Evolutionary conservation across 306 rosid species (phyloP).

Genomic region (Datisca glomerata): DNA sequence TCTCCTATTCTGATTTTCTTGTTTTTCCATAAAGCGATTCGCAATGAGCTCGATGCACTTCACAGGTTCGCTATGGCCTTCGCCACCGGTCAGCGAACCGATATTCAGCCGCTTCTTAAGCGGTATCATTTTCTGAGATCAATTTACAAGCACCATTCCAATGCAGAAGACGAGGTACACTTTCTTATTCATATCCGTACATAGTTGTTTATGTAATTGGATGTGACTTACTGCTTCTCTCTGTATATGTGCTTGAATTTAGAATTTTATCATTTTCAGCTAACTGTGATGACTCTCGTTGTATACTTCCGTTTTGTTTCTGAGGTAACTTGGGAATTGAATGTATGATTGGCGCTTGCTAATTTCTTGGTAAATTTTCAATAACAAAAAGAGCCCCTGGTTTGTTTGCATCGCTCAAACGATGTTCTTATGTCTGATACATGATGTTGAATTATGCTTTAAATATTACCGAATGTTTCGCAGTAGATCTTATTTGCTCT

Average conservation of each 20-base stretch:
- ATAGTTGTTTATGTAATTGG: neutral
- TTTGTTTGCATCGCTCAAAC: neutral
- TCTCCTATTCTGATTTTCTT: constrained; percentile 85
- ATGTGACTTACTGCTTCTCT: neutral
- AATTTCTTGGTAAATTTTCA: neutral
- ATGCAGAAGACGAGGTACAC: constrained; percentile 96
- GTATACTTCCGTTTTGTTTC: no score
- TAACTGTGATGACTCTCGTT: no score
- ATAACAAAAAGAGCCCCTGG: no score
- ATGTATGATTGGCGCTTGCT: neutral
- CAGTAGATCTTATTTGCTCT: constrained; percentile 5
- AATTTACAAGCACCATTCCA: constrained; percentile 82
- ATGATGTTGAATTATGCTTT: no score
- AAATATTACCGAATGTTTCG: no score
- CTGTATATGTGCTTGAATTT: constrained; percentile 1
- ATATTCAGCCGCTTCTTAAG: constrained; percentile 54
- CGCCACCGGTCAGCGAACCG: constrained; percentile 63
- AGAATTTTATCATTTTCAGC: constrained; percentile 3
- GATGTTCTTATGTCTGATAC: no score
- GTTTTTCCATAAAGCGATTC: constrained; percentile 82
- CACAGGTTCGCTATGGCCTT: constrained; percentile 79
- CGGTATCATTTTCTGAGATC: constrained; percentile 78
- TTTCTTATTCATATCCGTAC: constrained; percentile 15
- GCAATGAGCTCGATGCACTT: constrained; percentile 80
- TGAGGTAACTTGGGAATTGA: no score